phyloP scores from a whole-genome alignment of 2,329 filamentous ascomycete genomes.

The Gliomastix tumulicola region DNA sequence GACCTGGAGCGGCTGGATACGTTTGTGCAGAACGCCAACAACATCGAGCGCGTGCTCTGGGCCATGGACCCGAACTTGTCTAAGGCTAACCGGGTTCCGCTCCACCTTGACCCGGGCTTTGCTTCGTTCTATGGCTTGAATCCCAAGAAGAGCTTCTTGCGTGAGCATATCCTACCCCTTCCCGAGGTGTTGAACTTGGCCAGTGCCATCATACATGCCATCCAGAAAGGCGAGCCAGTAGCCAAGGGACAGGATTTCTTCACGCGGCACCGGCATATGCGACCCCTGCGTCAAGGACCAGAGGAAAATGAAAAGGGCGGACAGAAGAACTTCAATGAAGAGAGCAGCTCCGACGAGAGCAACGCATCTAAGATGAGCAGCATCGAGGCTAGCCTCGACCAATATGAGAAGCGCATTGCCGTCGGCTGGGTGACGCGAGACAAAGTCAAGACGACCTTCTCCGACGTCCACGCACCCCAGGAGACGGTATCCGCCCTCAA shows the following conservation, averaged over 20 bases:
- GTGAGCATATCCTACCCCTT: slow-evolving; percentile 25
- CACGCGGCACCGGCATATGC: slow-evolving; percentile 13
- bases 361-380: slow-evolving; percentile 17
- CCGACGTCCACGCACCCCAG: slow-evolving; percentile 73
- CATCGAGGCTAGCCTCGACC: slow-evolving; percentile 57
- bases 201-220: too few species aligned
- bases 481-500: slow-evolving; percentile 85
- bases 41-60: slow-evolving; percentile 38
- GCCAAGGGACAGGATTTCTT: slow-evolving; percentile 12
- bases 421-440: slow-evolving; percentile 74
- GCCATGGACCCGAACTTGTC: slow-evolving; percentile 20
- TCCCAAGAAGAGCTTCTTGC: slow-evolving; percentile 15
- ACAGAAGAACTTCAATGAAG: slow-evolving; percentile 20
- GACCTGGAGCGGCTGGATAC: slow-evolving; percentile 27
- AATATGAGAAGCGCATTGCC: slow-evolving; percentile 77
- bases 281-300: slow-evolving; percentile 19
- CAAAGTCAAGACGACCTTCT: slow-evolving; percentile 80
- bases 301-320: too few species aligned
- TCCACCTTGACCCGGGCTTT: background rate
- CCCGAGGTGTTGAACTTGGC: slow-evolving; percentile 32
- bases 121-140: background rate
- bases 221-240: too few species aligned
- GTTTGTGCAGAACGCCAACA: slow-evolving; percentile 36
- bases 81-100: slow-evolving; percentile 3
- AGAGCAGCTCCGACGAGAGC: slow-evolving; percentile 12